phyloP scores from a whole-genome alignment of 2,329 filamentous ascomycete genomes.

The Alternaria sp. region DNA sequence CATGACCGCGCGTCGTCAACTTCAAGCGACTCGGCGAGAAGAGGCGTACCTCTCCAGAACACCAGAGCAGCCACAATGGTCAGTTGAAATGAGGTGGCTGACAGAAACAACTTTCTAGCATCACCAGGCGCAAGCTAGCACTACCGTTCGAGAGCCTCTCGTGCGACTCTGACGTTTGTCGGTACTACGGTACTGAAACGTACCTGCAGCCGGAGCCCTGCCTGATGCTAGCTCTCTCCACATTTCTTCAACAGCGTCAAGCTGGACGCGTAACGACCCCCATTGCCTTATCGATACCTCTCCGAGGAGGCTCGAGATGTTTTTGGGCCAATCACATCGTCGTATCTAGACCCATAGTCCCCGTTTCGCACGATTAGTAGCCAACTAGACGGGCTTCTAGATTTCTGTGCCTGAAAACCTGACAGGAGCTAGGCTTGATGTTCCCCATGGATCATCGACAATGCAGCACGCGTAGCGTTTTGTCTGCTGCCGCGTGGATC shows the following conservation, averaged over 20 bases:
- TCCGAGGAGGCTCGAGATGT: conserved; percentile 14
- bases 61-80: neutral
- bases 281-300: conserved; percentile 27
- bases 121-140: neutral
- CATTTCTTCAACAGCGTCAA: conserved; percentile 35
- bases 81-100: neutral
- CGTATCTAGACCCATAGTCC: conserved; percentile 10
- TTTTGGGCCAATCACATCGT: conserved; percentile 28
- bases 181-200: conserved; percentile 31
- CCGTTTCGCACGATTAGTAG: conserved; percentile 19
- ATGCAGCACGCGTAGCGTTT: conserved; percentile 24
- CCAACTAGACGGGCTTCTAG: conserved; percentile 15
- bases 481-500: conserved; percentile 29
- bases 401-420: conserved; percentile 13
- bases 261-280: conserved; percentile 44
- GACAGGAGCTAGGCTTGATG: conserved; percentile 11
- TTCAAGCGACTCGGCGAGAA: neutral
- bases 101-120: conserved; percentile 1
- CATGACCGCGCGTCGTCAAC: conserved; percentile 14
- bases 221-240: conserved; percentile 34
- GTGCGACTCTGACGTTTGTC: conserved; percentile 1
- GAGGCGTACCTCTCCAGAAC: neutral
- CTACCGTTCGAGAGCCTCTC: neutral
- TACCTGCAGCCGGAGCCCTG: conserved; percentile 17
- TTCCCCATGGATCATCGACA: conserved; percentile 12